Evolutionary conservation across 2,329 filamentous ascomycete species (phyloP), one percentile per base, ranked within the genome.

Genomic region (Colletotrichum falcatum): DNA sequence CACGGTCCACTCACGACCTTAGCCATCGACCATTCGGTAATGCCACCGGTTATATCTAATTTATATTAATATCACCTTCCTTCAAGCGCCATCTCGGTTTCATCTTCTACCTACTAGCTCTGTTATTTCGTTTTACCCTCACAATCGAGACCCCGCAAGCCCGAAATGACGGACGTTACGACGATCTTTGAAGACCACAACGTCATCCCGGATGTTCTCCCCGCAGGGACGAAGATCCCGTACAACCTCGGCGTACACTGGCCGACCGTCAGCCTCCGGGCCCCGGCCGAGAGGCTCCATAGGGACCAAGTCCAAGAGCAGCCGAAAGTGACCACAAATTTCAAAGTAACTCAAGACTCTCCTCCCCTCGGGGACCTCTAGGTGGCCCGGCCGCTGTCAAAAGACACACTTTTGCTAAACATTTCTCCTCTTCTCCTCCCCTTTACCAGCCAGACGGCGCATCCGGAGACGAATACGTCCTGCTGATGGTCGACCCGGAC

Each of bases 401-500:
- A 5, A 28, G n/a, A 3, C 30, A 18, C 30, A 12, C 28, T 16
- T 46, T 7, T 28, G 30, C 42, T 49, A 20, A 61, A 11, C 20
- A 11, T 44, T n/a, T 12, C 5, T n/a, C 11, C 8, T 1, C 7
- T 11, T 9, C 14, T 6, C 12, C 44, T 4, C 44, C 44, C 9
- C 8, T n/a, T 23, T 12, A 23, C 20, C 28, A 61, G 59, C 44
- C 59, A n/a, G 42, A 49, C 16, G 44, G 26, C 37, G 59, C 30
- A 26, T 28, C 28, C 30, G 5, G n/a, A 20, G 44, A 51, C 7
- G 28, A 51, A 14, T 61, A 46, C 30, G 30, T 61, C 30, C 44
- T 61, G 23, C n/a, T 61, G 6, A 61, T 61, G 59, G 59, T 61
- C 42, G 59, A 61, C 44, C 59, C 59, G 12, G 59, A 61, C 33